Conservation (phyloP, 441 rosid species). For the Aleurites moluccanus region DNA sequence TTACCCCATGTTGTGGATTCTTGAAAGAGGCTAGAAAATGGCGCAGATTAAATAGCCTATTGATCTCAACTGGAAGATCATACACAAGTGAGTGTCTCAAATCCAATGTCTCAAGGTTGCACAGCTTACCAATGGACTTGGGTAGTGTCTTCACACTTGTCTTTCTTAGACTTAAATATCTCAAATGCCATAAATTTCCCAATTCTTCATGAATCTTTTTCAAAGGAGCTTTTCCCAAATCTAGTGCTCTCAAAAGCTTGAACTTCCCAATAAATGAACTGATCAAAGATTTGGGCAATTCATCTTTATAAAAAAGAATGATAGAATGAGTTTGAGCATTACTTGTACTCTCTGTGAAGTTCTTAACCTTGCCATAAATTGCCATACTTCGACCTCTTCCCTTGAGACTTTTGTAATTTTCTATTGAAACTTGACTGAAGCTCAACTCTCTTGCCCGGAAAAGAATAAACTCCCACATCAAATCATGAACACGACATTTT, state of each 20-base stretch:
- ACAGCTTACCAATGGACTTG: neutral
- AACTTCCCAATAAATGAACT: neutral
- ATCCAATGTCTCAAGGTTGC: neutral
- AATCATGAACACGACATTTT: neutral
- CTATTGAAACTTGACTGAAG: neutral
- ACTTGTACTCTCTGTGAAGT: neutral
- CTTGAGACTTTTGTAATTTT: neutral
- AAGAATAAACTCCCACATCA: neutral
- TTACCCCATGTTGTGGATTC: neutral
- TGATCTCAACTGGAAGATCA: slow-evolving; percentile 4
- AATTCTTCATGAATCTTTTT: neutral
- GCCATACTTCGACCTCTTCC: neutral
- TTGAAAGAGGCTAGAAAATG: slow-evolving; percentile 1
- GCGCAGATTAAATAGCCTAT: neutral
- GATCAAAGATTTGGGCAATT: neutral
- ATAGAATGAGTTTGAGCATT: neutral
- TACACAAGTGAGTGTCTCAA: neutral
- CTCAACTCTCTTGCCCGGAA: neutral
- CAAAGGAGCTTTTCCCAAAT: neutral
- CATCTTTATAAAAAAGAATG: neutral
- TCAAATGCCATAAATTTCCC: neutral
- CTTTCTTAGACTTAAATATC: neutral
- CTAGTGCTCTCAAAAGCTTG: neutral
- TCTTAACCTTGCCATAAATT: neutral
- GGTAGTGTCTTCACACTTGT: neutral